Base-by-base conservation (phyloP, 2,329 filamentous ascomycete species). In the Fusarium ambrosium region DNA sequence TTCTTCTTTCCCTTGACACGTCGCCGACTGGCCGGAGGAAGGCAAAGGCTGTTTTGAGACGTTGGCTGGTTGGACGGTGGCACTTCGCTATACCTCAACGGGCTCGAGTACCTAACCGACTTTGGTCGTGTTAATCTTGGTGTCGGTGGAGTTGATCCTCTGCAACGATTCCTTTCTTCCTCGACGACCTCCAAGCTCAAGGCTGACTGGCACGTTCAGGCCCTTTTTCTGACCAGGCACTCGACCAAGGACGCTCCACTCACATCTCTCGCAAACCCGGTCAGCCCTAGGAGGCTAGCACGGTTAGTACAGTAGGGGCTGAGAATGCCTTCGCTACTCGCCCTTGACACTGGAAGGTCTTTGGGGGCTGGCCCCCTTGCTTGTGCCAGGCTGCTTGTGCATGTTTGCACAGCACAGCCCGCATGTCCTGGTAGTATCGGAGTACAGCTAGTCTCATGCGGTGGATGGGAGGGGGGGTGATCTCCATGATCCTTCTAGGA, bases 281-380 rank as follows among this genome's bases (percentile, higher is more conserved):
- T 79, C 77, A 79, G 77, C 77, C 77, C 74, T 78, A 78, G 75
- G 74, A 74, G 70, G 71, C 75, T 77, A 76, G 32, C 68, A 13
- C 11, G 70, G 71, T 74, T 77, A 76, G 32, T 69, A 13, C 11
- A 34, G 32, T 34, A 34, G 32, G 32, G 53, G 56, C 69, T 72
- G 70, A 62, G 70, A 62, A 68, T 59, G 37, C 68, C 62, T 22
- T 69, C 32, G 20, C 41, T 18, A 20, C 61, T 55, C 59, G 56
- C 41, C 53, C 56, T 45, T 45, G 20, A 43, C 10, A 3, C 37
- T 10, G 34, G 36, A n/a, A n/a, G n/a, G n/a, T n/a, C n/a, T n/a
- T 41, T n/a, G 22, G 16, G 39, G 37, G 37, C 24, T 27, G 24
- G 16, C n/a, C 34, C 27, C 34, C 27, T 55, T 37, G 59, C 63